Evolutionary conservation across 768 basidiomycete genomes (phyloP), one percentile per base, ranked within the genome.

Genomic region (Amanita thiersii): DNA sequence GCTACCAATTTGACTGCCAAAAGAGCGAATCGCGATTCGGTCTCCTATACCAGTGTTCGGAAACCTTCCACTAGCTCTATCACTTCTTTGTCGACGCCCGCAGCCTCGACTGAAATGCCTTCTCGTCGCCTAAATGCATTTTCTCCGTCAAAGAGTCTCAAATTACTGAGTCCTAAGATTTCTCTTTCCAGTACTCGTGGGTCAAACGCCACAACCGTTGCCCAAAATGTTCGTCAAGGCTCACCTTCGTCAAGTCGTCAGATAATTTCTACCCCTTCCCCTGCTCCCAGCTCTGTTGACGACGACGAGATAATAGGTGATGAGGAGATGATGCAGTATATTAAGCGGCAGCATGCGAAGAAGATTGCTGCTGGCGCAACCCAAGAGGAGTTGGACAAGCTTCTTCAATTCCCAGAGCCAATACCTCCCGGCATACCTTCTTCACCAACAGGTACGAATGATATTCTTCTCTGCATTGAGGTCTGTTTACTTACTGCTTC

Each of bases 311-410:
- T 84, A 5, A 63, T 86, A 12, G 96, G 88, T 11, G 96, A 99
- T 55, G 92, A 96, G 47, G 96, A 99, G 65, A 99, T 99, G 96
- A 62, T 86, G 54, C 82, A 86, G 45, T 99, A 94, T 60, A 87
- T 97, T 48, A 77, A 79, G 50, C 76, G 92, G 18, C 88, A 96
- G 49, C 85, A 91, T 51, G 78, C 87, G 28, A 91, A 91, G 68
- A 89, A 84, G 60, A 58, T 91, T 47, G 83, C 87, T 7, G 70
- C 73, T 9, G 90, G 90, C 20, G 81, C 88, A 5, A 81, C 79
- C 23, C 87, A 90, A 54, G 81, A 86, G 50, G 87, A 94, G 50
- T 63, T 99, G 34, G 88, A 96, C 49, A 83, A 82, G 36, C 65
- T 97, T 52, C 72, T 96, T 41, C 81, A 80, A 40, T 99, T 98